A percentile compares a stretch with the other conserved stretches of the same genome.
Evolutionary conservation across 2,329 filamentous ascomycete species (phyloP).

Genomic region (Clarireedia homoeocarpa): DNA sequence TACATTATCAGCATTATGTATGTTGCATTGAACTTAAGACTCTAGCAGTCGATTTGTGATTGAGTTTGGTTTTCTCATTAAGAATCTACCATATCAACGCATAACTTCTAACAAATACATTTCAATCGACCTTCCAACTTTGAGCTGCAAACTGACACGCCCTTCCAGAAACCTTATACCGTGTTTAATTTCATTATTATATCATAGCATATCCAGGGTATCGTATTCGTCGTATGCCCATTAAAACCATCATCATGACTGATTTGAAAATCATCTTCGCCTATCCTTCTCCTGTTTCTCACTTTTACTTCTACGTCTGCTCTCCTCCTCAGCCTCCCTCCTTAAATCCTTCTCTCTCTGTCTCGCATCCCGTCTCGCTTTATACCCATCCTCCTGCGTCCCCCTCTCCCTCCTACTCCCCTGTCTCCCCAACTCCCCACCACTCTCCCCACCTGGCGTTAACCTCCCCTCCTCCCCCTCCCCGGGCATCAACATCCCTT

Average conservation of each 20-base stretch:
- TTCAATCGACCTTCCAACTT: too few species aligned
- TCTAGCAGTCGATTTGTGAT: too few species aligned
- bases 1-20: too few species aligned
- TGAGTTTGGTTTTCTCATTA: too few species aligned
- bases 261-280: too few species aligned
- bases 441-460: constrained; percentile 14
- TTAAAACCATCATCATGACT: not conserved
- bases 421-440: not conserved
- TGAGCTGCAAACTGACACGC: too few species aligned
- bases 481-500: constrained; percentile 8
- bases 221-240: not conserved
- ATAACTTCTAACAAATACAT: too few species aligned
- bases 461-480: constrained; percentile 1
- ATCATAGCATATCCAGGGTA: not conserved
- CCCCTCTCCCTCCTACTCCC: not conserved
- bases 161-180: not conserved
- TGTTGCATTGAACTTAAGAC: too few species aligned
- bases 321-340: constrained; percentile 1
- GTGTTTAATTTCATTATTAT: not conserved
- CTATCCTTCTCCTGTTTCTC: not conserved
- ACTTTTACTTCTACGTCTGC: not conserved
- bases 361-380: constrained; percentile 6
- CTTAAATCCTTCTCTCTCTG: constrained; percentile 3
- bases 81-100: too few species aligned
- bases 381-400: not conserved